These are phyloP conservation scores for Acacia acuminata DNA, from an alignment of 306 rosid species.

Conservation along the genomic window DNA sequence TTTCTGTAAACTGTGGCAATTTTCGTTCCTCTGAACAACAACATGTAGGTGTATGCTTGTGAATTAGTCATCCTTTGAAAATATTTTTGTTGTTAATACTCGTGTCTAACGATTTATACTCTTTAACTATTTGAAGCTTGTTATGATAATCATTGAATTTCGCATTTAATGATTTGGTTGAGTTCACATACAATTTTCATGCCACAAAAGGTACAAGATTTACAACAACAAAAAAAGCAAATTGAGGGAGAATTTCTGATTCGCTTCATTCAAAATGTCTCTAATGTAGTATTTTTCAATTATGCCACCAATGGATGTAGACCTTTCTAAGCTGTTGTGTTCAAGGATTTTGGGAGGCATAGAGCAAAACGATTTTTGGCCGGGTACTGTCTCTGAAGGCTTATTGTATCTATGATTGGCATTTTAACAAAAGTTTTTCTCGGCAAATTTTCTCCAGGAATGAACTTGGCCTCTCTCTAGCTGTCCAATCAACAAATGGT, in stretches of 20 bases:
- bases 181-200: too few species aligned
- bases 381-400: too few species aligned
- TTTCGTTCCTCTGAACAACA: too few species aligned
- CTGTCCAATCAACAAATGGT: not conserved
- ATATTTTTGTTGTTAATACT: constrained; percentile 1
- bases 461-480: not conserved
- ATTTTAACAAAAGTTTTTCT: not conserved
- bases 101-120: not conserved
- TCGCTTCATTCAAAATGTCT: not conserved
- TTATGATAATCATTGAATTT: not conserved
- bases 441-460: not conserved
- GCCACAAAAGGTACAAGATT: too few species aligned
- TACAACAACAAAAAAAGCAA: too few species aligned
- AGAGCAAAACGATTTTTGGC: too few species aligned
- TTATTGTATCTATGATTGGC: too few species aligned
- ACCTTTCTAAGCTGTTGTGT: not conserved
- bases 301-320: not conserved
- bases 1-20: too few species aligned
- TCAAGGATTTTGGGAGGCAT: not conserved
- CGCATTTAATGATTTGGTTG: too few species aligned
- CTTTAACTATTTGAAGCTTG: not conserved
- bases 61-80: not conserved
- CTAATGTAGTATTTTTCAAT: too few species aligned
- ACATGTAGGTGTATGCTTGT: too few species aligned
- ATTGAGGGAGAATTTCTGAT: not conserved